Percentiles rank a stretch among this genome's conserved stretches.
Evolutionary conservation across 140 eudicot genomes (phyloP).

Genomic region (Senecio squalidus): DNA sequence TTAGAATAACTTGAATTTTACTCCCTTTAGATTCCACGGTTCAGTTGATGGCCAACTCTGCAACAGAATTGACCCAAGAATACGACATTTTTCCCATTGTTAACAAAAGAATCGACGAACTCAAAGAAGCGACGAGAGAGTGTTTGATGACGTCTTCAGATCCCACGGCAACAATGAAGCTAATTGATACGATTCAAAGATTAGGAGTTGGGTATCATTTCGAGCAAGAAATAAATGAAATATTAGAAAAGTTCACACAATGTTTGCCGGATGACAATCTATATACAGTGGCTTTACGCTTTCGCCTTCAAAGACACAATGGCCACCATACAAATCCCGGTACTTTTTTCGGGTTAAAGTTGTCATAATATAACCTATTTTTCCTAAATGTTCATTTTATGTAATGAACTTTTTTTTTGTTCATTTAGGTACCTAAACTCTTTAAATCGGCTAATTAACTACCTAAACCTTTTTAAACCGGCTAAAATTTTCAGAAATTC

Average conservation of each 20-base stretch:
- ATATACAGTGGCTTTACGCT: not conserved
- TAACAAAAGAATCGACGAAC: slow-evolving; percentile 12
- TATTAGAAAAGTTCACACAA: slow-evolving; percentile 2
- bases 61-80: too few relatives aligned
- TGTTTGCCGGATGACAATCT: not conserved
- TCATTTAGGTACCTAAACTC: too few relatives aligned
- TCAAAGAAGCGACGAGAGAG: slow-evolving; percentile 17
- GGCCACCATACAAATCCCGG: not conserved
- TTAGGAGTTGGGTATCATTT: slow-evolving; percentile 39
- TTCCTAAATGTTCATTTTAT: too few relatives aligned
- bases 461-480: too few relatives aligned
- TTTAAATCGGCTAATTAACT: too few relatives aligned
- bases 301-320: not conserved
- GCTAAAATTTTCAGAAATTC: too few relatives aligned
- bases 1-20: too few relatives aligned
- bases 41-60: too few relatives aligned
- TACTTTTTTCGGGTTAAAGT: not conserved
- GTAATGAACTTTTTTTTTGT: too few relatives aligned
- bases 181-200: slow-evolving; percentile 44
- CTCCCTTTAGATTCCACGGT: too few relatives aligned
- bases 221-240: slow-evolving; percentile 26
- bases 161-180: slow-evolving; percentile 21
- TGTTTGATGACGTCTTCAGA: slow-evolving; percentile 10
- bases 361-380: not conserved
- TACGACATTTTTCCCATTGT: too few relatives aligned